These are phyloP conservation scores for Myxozyma mucilagina DNA, from an alignment of 805 yeast species.

Conservation along the genomic window DNA sequence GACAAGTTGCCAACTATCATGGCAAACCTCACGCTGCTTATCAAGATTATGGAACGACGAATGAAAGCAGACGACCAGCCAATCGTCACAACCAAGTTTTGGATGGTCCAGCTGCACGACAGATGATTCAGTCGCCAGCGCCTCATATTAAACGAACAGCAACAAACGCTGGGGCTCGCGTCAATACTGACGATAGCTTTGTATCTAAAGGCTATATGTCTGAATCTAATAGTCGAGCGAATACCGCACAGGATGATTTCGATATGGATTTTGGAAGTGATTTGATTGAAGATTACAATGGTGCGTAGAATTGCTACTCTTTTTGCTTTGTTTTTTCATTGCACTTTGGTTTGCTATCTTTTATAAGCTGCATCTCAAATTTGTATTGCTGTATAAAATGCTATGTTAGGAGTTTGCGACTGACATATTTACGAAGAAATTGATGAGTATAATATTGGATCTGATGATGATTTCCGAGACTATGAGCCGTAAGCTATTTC, in stretches of 20 bases:
- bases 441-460: conserved; percentile 12
- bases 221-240: not conserved
- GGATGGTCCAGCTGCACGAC: not conserved
- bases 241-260: conserved; percentile 2
- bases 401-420: not conserved
- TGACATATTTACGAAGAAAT: conserved; percentile 1
- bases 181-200: not conserved
- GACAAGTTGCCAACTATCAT: not conserved
- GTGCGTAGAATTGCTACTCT: not conserved
- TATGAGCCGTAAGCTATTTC: conserved; percentile 3
- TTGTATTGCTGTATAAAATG: not conserved
- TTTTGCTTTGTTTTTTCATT: not conserved
- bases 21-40: not conserved
- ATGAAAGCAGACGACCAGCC: not conserved
- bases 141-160: not conserved
- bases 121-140: not conserved
- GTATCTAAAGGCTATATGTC: conserved; percentile 4
- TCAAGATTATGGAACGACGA: not conserved
- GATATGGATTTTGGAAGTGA: conserved; percentile 26
- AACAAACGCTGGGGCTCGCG: not conserved
- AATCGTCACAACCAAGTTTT: not conserved
- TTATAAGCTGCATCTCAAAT: not conserved
- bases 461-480: conserved; percentile 20
- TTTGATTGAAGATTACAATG: conserved; percentile 21
- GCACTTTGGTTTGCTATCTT: not conserved